These are phyloP conservation scores for Adansonia grandidieri DNA, from an alignment of 441 rosid species.

Conservation along the genomic window DNA sequence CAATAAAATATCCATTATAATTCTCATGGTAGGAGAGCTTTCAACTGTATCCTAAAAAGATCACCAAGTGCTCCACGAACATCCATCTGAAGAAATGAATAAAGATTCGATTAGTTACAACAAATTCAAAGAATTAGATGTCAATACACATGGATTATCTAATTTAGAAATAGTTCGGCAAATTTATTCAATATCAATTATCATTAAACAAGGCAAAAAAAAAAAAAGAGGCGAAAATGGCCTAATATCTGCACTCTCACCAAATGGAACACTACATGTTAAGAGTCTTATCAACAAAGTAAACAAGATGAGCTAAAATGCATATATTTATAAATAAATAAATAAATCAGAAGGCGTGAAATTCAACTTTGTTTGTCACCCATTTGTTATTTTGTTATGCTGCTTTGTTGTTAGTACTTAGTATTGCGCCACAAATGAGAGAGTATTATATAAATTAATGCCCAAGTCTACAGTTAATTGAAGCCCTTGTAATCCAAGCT, in stretches of 20 bases:
- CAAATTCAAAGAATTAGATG: background rate
- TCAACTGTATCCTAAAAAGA: slow-evolving; percentile 86
- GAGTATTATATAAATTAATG: background rate
- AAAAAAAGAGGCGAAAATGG: background rate
- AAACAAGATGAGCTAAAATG: background rate
- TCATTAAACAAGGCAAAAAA: background rate
- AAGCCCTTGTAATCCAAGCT: background rate
- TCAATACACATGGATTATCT: background rate
- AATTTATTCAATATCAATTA: background rate
- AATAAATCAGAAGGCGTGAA: background rate
- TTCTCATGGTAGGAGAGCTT: slow-evolving; percentile 68
- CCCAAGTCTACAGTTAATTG: background rate
- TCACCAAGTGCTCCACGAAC: slow-evolving; percentile 90
- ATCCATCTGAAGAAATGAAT: slow-evolving; percentile 71
- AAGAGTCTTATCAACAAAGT: too few species aligned
- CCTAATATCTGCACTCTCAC: background rate
- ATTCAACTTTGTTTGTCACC: background rate
- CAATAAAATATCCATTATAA: background rate
- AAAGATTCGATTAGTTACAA: background rate
- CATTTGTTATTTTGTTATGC: background rate
- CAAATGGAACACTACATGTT: background rate
- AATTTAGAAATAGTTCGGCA: background rate
- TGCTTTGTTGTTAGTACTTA: background rate
- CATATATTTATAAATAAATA: background rate
- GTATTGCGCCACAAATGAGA: background rate